Base-by-base conservation (phyloP, 2,329 filamentous ascomycete species). In the Cladosporium sp. region DNA sequence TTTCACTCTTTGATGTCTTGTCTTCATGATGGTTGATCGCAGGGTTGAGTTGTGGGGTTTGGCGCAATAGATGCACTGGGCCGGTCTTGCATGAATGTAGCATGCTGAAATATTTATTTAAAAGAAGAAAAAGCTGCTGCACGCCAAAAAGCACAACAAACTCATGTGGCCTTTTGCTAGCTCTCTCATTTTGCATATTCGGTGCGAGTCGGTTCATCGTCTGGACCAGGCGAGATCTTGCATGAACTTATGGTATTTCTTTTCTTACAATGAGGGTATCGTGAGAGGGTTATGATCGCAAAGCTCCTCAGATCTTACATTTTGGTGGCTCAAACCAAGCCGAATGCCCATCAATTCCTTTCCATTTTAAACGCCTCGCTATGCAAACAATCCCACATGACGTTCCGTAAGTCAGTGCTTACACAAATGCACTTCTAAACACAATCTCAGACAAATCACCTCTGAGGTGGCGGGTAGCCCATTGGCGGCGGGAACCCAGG, bases 51-150 rank as follows among this genome's bases (percentile, higher is more conserved):
- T 51, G 58, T 61, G 30, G 59, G 48, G 32, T 51, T 63, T 63
- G 59, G 59, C 59, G 59, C 59, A 43, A 49, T 28, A 53, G 32
- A 58, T 58, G 32, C 32, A 60, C 28, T 62, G 49, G 59, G 59
- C 59, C 28, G 59, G 30, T 51, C 32, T 60, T 60, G 58, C 58
- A 60, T 60, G 58, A 53, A 60, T 63, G 59, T 63, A 63, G 59
- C 48, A 63, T 63, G 59, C 59, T 63, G 59, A 54, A 62, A 51
- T 54, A 26, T 58, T 39, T 63, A 63, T 16, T 26, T 56, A 63
- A 63, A 54, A 51, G 49, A 56, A 30, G 48, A 54, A 63, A 63
- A 63, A 63, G 59, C 59, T 63, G 59, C 59, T 63, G 59, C 59
- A 54, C 59, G 59, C 59, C 59, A 63, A 54, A 36, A 63, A 53